Evolutionary conservation across 31 red algal species (phyloP).

Genomic region (Asparagopsis taxiformis): DNA sequence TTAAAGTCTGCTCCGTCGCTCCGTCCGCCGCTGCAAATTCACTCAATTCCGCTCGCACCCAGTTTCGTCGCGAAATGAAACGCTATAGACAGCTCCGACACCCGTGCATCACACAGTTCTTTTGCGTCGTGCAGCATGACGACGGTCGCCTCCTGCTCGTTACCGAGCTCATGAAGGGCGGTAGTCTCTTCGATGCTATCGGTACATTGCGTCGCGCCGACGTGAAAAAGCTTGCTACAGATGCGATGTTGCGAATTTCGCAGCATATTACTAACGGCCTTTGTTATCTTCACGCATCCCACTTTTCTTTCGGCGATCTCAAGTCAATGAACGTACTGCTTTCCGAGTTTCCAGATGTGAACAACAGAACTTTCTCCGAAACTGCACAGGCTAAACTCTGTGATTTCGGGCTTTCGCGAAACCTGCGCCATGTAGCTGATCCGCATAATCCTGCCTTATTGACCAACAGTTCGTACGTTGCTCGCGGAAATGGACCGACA

Average conservation of each 20-base stretch:
- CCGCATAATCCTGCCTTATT: not conserved
- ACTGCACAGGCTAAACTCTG: constrained; percentile 47
- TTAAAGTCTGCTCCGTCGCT: not conserved
- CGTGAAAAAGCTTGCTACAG: not conserved
- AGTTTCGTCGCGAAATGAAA: constrained; percentile 43
- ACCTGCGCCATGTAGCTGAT: constrained; percentile 14
- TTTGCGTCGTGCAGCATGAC: constrained; percentile 12
- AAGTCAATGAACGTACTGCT: constrained; percentile 58
- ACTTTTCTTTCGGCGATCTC: constrained; percentile 61
- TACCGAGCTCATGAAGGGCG: constrained; percentile 57
- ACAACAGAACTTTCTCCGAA: not conserved
- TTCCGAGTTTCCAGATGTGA: constrained; percentile 6
- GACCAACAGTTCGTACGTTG: not conserved
- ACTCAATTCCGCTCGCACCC: not conserved
- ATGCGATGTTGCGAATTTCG: constrained; percentile 24
- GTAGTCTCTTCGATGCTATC: constrained; percentile 30
- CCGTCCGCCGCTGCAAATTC: not conserved
- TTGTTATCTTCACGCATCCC: constrained; percentile 34
- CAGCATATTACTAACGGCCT: constrained; percentile 24
- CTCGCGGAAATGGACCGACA: constrained; percentile 17
- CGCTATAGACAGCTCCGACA: constrained; percentile 34
- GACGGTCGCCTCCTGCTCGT: constrained; percentile 32
- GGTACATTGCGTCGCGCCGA: constrained; percentile 6
- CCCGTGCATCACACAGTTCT: constrained; percentile 64
- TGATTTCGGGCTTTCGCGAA: constrained; percentile 60